Conservation (phyloP, 192 early-diverging fungal genomes). For the Podila epigama region DNA sequence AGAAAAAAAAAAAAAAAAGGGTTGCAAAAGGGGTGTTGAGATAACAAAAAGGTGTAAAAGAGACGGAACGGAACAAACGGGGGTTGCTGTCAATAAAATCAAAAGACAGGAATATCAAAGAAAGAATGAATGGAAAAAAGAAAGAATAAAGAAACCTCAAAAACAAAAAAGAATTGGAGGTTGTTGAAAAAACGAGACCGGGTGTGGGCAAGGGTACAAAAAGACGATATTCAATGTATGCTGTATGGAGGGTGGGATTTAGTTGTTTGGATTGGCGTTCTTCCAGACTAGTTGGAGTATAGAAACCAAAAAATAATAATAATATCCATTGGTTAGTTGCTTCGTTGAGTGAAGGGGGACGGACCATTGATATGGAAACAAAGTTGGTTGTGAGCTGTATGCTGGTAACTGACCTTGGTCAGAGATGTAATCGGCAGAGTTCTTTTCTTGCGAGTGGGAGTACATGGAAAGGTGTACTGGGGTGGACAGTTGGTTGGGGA, state of each 20-base stretch:
- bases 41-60: not conserved
- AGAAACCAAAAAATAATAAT: not conserved
- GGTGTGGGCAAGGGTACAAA: slow-evolving; percentile 4
- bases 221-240: slow-evolving; percentile 27
- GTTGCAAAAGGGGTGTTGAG: not conserved
- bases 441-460: slow-evolving; percentile 84
- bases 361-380: not conserved
- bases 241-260: slow-evolving; percentile 20
- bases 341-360: slow-evolving; percentile 29
- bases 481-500: slow-evolving; percentile 7
- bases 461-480: slow-evolving; percentile 66
- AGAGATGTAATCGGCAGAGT: slow-evolving; percentile 90
- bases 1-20: not conserved
- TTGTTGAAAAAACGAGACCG: too few relatives aligned
- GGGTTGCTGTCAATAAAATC: too few relatives aligned
- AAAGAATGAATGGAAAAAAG: not conserved
- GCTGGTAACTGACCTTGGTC: slow-evolving; percentile 70
- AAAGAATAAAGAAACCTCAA: not conserved
- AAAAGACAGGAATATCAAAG: not conserved
- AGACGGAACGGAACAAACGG: not conserved
- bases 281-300: slow-evolving; percentile 42
- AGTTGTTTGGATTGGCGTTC: slow-evolving; percentile 43
- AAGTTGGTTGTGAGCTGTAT: not conserved
- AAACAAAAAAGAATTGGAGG: too few relatives aligned
- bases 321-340: not conserved